phyloP scores from a whole-genome alignment of 1,284 basidiomycete species.

The Marasmius oreades region DNA sequence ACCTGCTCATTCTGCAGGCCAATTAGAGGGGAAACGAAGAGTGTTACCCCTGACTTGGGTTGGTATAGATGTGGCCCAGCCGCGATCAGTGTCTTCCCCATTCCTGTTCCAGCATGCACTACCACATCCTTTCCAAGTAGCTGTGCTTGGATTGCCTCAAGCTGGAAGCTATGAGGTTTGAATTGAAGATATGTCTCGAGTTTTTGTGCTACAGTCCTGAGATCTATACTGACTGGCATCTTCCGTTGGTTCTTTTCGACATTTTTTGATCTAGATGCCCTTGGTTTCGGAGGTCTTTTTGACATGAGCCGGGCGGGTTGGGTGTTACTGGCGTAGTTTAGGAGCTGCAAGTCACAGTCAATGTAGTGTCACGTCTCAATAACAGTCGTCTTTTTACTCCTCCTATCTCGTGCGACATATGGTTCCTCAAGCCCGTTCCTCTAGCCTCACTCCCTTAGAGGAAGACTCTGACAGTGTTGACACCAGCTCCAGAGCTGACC shows the following conservation, averaged over 20 bases:
- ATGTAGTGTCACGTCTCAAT: not conserved
- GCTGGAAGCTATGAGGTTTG: conserved; percentile 17
- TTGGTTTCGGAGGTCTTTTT: not conserved
- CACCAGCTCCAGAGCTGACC: not conserved
- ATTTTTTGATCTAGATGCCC: not conserved
- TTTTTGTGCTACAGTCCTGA: not conserved
- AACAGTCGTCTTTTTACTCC: not conserved
- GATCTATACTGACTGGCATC: conserved; percentile 5
- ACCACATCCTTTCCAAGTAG: conserved; percentile 23
- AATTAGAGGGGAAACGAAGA: conserved; percentile 34
- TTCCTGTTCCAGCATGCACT: conserved; percentile 33
- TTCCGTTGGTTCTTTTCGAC: not conserved
- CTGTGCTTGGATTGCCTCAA: conserved; percentile 22
- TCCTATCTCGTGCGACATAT: not conserved
- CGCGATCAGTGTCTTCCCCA: conserved; percentile 30
- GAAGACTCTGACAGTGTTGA: not conserved
- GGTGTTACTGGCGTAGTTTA: not conserved
- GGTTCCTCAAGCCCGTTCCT: not conserved
- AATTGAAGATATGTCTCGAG: not conserved
- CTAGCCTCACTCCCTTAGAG: not conserved
- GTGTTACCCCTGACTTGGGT: conserved; percentile 24
- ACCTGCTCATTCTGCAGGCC: conserved; percentile 35
- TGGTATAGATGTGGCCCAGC: conserved; percentile 28
- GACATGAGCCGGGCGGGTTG: not conserved
- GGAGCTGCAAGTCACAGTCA: not conserved